Conservation (phyloP, 345 rosid genomes). For the Heritiera fomes region DNA sequence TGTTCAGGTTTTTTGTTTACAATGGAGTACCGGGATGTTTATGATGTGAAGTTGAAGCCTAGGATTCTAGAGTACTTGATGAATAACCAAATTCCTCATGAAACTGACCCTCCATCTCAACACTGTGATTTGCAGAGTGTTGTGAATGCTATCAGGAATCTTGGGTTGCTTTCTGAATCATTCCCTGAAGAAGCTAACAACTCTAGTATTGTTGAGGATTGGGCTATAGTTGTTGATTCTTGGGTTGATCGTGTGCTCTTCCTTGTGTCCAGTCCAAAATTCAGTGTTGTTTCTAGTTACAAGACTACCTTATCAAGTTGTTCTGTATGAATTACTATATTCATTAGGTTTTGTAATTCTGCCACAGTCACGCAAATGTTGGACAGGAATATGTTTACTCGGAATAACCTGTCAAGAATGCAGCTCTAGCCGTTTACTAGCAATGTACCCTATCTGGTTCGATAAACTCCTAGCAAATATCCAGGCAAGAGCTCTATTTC, state of each 20-base stretch:
- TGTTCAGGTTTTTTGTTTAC: not conserved
- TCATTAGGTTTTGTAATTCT: no score
- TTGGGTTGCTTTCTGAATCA: constrained; percentile 19
- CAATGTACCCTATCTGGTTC: constrained; percentile 10
- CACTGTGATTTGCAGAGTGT: constrained; percentile 10
- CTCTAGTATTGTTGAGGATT: no score
- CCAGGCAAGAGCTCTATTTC: constrained; percentile 13
- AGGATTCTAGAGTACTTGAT: not conserved
- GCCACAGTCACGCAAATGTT: no score
- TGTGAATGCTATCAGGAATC: constrained; percentile 10
- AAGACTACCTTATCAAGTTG: no score
- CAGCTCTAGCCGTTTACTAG: constrained; percentile 10
- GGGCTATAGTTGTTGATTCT: no score
- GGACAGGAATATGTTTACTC: no score
- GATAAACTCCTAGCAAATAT: constrained; percentile 2
- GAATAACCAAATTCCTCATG: constrained; percentile 20
- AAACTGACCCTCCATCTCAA: not conserved
- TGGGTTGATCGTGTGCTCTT: no score
- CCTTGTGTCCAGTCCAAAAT: no score
- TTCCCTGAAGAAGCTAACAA: constrained; percentile 3
- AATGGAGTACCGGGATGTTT: constrained; percentile 10
- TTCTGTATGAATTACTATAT: no score
- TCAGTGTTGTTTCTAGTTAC: no score
- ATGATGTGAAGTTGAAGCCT: constrained; percentile 21
- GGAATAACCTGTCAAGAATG: no score